Conservation (phyloP, 768 basidiomycete species). For the Pseudohyphozyma bogoriensis region DNA sequence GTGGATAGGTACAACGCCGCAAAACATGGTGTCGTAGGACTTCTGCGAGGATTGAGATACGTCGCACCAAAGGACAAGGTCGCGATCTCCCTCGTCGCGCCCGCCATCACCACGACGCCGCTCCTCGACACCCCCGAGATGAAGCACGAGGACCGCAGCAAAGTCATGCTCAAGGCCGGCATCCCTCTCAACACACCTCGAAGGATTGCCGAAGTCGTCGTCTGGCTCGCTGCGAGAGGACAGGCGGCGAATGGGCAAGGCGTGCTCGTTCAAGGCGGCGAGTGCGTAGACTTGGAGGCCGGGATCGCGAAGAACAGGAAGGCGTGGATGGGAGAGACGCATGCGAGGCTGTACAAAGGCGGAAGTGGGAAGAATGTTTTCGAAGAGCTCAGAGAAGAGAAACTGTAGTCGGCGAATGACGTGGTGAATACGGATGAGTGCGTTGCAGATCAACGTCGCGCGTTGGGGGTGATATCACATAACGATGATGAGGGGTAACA, state of each 20-base stretch:
- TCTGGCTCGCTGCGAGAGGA: not conserved
- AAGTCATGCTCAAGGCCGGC: not conserved
- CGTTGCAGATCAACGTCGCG: no score
- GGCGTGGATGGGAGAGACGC: not conserved
- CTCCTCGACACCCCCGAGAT: not conserved
- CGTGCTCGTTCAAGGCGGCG: not conserved
- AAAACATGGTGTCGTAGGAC: not conserved
- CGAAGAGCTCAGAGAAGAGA: no score
- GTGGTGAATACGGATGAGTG: no score
- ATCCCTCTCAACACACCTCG: not conserved
- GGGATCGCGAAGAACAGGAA: not conserved
- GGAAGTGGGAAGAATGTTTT: no score
- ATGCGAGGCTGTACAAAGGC: not conserved
- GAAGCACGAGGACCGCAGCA: not conserved
- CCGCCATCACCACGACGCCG: not conserved
- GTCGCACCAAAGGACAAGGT: not conserved
- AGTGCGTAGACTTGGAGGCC: not conserved
- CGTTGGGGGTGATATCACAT: no score
- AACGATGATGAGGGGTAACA: no score
- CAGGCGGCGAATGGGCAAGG: not conserved
- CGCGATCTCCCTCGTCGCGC: slow-evolving; percentile 5
- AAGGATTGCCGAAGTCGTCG: not conserved
- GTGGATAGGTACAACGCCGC: slow-evolving; percentile 1
- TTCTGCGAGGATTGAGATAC: not conserved
- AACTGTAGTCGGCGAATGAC: no score